Conservation (phyloP, 305 asterid genomes). For the Petunia hybrid region DNA sequence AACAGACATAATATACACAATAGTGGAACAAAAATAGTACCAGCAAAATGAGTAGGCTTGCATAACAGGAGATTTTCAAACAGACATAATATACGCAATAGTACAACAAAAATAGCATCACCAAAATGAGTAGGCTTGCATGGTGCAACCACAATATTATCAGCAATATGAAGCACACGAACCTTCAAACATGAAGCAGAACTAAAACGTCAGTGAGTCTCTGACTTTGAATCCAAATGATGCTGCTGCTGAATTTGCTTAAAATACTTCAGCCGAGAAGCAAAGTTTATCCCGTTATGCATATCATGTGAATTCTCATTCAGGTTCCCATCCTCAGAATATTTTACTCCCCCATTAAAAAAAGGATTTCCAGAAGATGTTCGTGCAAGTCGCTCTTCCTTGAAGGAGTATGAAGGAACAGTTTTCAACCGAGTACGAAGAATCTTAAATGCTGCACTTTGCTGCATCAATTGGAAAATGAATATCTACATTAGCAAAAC, state of each 20-base stretch:
- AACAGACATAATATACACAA: not conserved
- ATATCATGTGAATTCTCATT: constrained; percentile 51
- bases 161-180: constrained; percentile 33
- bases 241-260: constrained; percentile 83
- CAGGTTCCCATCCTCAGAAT: constrained; percentile 61
- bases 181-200: constrained; percentile 72
- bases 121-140: no score
- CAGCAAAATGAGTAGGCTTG: no score
- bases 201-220: constrained; percentile 53
- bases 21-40: no score
- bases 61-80: not conserved
- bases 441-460: constrained; percentile 42
- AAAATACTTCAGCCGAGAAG: constrained; percentile 74
- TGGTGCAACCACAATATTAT: not conserved
- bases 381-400: constrained; percentile 27
- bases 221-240: constrained; percentile 62
- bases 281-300: constrained; percentile 70
- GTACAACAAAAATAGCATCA: no score
- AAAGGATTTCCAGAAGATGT: constrained; percentile 31
- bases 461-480: constrained; percentile 30
- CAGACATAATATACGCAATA: not conserved
- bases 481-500: constrained; percentile 1
- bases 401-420: constrained; percentile 35
- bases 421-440: constrained; percentile 39
- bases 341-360: constrained; percentile 27